phyloP scores from a whole-genome alignment of 2,329 filamentous ascomycete genomes.

The Nemania bipapillata region DNA sequence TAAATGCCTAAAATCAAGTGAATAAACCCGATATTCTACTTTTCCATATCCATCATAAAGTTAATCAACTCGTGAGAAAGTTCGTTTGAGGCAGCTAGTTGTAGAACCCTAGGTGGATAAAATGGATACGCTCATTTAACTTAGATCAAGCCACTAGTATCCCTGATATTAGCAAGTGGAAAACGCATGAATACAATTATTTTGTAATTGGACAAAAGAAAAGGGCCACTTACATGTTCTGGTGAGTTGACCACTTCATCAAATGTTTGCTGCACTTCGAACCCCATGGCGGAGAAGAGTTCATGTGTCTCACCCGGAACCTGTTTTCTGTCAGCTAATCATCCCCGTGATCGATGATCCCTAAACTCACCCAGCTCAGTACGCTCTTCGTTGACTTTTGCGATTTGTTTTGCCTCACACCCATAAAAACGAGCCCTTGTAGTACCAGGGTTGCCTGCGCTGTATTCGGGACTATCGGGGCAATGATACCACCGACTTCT shows the following conservation, averaged over 20 bases:
- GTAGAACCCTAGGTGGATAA: neutral
- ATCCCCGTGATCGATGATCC: constrained; percentile 12
- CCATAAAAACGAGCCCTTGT: constrained; percentile 82
- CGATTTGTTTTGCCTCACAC: constrained; percentile 82
- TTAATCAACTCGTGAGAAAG: too few species aligned
- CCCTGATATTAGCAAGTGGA: constrained; percentile 31
- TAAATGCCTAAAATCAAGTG: neutral
- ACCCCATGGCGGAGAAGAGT: constrained; percentile 51
- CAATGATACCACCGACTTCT: constrained; percentile 78
- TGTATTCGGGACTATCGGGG: constrained; percentile 77
- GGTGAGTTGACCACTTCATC: constrained; percentile 52
- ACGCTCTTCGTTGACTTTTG: constrained; percentile 78
- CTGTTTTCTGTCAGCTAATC: constrained; percentile 47
- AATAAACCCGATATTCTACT: neutral
- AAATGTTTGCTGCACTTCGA: constrained; percentile 51
- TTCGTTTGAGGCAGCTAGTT: too few species aligned
- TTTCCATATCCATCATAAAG: neutral
- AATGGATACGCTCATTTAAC: constrained; percentile 13
- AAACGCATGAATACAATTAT: neutral
- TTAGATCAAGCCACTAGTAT: constrained; percentile 47
- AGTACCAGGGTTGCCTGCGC: constrained; percentile 75
- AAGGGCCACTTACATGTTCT: constrained; percentile 47
- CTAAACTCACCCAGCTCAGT: constrained; percentile 77
- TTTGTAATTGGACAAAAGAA: neutral
- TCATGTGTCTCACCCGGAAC: constrained; percentile 50